Evolutionary conservation across 179 eudicot genomes (phyloP).

Genomic region (Silene noctiflora): DNA sequence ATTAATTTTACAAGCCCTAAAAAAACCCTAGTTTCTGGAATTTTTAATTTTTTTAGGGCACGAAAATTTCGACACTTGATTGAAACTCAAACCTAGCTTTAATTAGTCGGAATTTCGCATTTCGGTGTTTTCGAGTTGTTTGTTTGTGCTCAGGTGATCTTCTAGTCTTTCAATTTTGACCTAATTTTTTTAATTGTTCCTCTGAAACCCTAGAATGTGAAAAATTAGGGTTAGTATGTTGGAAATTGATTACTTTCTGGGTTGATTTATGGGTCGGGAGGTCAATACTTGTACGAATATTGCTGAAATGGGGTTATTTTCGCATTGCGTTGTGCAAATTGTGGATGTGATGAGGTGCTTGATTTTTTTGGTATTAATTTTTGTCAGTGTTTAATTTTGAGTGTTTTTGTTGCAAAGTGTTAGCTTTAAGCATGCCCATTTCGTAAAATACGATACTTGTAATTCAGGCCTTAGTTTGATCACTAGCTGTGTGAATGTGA

Average conservation of each 20-base stretch:
- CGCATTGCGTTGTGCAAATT: constrained; percentile 18
- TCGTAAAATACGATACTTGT: not conserved
- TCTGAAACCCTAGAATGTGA: constrained; percentile 37
- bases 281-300: not conserved
- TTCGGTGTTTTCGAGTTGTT: constrained; percentile 17
- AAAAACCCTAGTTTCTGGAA: constrained; percentile 29
- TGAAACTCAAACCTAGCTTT: constrained; percentile 10
- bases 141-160: constrained; percentile 35
- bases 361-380: not conserved
- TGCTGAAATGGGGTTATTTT: constrained; percentile 7
- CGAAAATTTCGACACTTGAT: constrained; percentile 1
- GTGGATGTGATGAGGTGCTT: constrained; percentile 9
- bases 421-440: constrained; percentile 10
- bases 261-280: constrained; percentile 4
- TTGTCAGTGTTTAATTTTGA: constrained; percentile 12
- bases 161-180: constrained; percentile 31
- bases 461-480: not conserved
- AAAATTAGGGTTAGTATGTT: constrained; percentile 23
- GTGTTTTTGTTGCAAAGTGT: constrained; percentile 17
- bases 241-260: constrained; percentile 15
- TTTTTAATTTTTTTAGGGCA: constrained; percentile 23
- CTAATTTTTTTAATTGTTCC: constrained; percentile 22
- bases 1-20: constrained; percentile 22
- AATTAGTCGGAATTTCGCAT: constrained; percentile 10
- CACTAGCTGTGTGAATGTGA: not conserved